Conservation (phyloP, 805 yeast species). For the Myxozyma neotropica region DNA sequence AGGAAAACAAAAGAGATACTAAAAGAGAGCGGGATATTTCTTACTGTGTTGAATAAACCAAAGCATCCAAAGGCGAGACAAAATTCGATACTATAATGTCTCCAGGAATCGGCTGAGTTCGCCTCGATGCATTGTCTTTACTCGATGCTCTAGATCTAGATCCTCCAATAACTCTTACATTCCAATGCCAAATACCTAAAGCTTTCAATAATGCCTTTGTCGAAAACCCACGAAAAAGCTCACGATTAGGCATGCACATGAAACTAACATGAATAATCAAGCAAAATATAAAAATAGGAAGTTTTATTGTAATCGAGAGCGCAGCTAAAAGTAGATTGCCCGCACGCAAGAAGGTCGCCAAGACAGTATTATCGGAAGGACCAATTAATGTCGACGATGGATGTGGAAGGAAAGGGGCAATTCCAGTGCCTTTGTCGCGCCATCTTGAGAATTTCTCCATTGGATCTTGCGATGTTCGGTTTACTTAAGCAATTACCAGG, state of each 20-base stretch:
- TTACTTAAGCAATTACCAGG: too few species aligned
- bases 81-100: constrained; percentile 62
- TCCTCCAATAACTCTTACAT: constrained; percentile 54
- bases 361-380: constrained; percentile 10
- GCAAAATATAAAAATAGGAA: constrained; percentile 17
- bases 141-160: constrained; percentile 38
- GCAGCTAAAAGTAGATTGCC: constrained; percentile 36
- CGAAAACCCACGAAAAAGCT: background rate
- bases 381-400: constrained; percentile 29
- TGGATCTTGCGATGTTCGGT: background rate
- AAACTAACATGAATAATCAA: background rate
- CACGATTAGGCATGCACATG: background rate
- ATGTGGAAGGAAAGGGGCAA: constrained; percentile 78
- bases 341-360: constrained; percentile 31
- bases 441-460: constrained; percentile 86
- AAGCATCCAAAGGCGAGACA: constrained; percentile 60
- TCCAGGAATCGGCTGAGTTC: constrained; percentile 37
- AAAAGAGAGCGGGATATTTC: background rate
- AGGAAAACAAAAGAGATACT: too few species aligned
- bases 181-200: constrained; percentile 39
- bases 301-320: constrained; percentile 39
- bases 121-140: constrained; percentile 38
- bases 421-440: constrained; percentile 93
- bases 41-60: constrained; percentile 40
- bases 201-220: constrained; percentile 34